Conservation (phyloP, 148 eudicot genomes). For the Nepenthes gracilis region DNA sequence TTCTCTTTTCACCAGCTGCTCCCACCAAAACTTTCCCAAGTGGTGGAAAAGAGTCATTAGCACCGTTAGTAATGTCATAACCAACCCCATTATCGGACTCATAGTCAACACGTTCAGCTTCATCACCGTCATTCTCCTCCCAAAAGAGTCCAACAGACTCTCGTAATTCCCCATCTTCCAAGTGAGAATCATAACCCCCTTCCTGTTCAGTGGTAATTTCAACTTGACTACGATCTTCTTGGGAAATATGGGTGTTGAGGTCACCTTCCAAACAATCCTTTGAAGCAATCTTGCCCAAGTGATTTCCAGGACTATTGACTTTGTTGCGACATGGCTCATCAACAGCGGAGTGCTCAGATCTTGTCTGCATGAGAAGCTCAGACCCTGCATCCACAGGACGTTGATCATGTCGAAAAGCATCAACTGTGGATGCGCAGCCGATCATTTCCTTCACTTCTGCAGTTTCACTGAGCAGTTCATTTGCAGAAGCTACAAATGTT, state of each 20-base stretch:
- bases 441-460: background rate
- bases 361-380: conserved; percentile 2
- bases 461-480: background rate
- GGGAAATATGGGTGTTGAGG: conserved; percentile 19
- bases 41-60: conserved; percentile 18
- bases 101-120: conserved; percentile 49
- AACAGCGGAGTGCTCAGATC: conserved; percentile 1
- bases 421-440: background rate
- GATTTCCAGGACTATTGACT: conserved; percentile 1
- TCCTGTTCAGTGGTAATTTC: conserved; percentile 11
- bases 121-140: conserved; percentile 43
- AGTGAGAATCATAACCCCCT: conserved; percentile 56
- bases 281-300: conserved; percentile 8
- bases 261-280: conserved; percentile 14
- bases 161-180: conserved; percentile 73
- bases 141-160: conserved; percentile 25
- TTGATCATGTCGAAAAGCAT: conserved; percentile 3
- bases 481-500: conserved; percentile 2
- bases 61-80: conserved; percentile 24
- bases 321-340: background rate
- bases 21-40: conserved; percentile 16
- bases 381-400: conserved; percentile 1
- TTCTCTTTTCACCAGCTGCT: conserved; percentile 14
- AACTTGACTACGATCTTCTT: conserved; percentile 14
- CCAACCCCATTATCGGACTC: conserved; percentile 38